Percentiles rank a stretch among this genome's conserved stretches.
Evolutionary conservation across 495 filamentous ascomycete genomes (phyloP).

Genomic region (Talaromyces thailandensis): DNA sequence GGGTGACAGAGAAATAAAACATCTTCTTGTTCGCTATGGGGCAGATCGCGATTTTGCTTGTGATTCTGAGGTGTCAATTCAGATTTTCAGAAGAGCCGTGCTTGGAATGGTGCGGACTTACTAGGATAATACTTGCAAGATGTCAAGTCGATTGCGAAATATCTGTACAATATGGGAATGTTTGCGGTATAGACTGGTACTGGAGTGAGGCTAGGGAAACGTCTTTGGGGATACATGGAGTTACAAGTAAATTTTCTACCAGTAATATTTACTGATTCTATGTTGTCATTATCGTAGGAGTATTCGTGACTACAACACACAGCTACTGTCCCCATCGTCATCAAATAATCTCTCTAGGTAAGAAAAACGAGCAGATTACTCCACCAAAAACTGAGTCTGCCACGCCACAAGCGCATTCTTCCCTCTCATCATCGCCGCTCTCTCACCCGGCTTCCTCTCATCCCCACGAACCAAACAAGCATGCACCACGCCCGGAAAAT

Average conservation of each 20-base stretch:
- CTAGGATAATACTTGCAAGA: too few relatives aligned
- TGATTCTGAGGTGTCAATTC: neutral
- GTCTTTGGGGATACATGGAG: too few relatives aligned
- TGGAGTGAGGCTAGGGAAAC: too few relatives aligned
- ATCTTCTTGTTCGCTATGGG: neutral
- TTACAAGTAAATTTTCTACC: too few relatives aligned
- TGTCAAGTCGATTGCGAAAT: too few relatives aligned
- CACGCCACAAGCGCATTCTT: slow-evolving; percentile 6
- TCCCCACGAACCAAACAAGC: slow-evolving; percentile 39
- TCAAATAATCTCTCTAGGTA: neutral
- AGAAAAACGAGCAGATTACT: neutral
- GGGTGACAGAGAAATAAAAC: neutral
- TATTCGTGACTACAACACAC: too few relatives aligned
- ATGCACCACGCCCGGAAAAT: slow-evolving; percentile 47
- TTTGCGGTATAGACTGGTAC: too few relatives aligned
- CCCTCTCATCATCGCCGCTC: slow-evolving; percentile 1
- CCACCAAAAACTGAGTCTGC: slow-evolving; percentile 2
- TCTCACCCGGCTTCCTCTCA: slow-evolving; percentile 4
- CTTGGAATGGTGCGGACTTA: too few relatives aligned
- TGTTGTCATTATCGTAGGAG: too few relatives aligned
- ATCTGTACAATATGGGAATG: too few relatives aligned
- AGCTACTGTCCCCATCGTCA: neutral
- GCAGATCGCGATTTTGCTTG: neutral
- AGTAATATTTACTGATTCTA: too few relatives aligned
- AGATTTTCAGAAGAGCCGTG: too few relatives aligned